These are phyloP conservation scores for Cutaneotrichosporon sp. DNA, from an alignment of 1,284 basidiomycete genomes.

Conservation along the genomic window DNA sequence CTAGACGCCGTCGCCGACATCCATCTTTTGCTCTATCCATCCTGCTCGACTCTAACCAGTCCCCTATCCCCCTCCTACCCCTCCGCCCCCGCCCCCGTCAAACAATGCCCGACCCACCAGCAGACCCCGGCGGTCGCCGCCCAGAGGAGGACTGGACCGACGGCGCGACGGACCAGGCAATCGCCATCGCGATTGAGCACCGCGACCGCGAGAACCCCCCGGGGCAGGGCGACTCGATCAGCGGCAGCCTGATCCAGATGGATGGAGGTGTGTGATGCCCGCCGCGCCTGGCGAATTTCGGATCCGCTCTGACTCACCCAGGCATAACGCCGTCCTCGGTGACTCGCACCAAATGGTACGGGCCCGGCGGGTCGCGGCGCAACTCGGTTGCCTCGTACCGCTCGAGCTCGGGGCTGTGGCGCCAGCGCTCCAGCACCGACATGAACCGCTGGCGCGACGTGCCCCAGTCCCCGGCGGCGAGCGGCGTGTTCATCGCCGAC, in stretches of 20 bases:
- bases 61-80: slow-evolving; percentile 8
- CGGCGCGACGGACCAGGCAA: slow-evolving; percentile 29
- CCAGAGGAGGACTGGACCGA: slow-evolving; percentile 24
- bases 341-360: slow-evolving; percentile 38
- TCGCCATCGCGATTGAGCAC: slow-evolving; percentile 25
- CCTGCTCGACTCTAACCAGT: slow-evolving; percentile 5
- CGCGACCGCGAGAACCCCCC: slow-evolving; percentile 29
- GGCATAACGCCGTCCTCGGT: slow-evolving; percentile 45
- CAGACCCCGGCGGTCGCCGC: background rate
- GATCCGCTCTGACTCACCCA: slow-evolving; percentile 10
- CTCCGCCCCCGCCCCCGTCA: too few relatives aligned
- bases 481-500: slow-evolving; percentile 44
- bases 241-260: slow-evolving; percentile 22
- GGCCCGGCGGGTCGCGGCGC: slow-evolving; percentile 36
- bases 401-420: slow-evolving; percentile 30
- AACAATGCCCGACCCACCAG: slow-evolving; percentile 14
- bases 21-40: slow-evolving; percentile 1
- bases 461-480: slow-evolving; percentile 35
- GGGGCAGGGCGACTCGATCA: slow-evolving; percentile 25
- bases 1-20: background rate
- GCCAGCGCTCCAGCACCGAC: slow-evolving; percentile 25
- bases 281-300: background rate
- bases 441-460: slow-evolving; percentile 14
- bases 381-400: slow-evolving; percentile 28
- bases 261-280: slow-evolving; percentile 22